Conservation (phyloP, 257 asterid genomes). For the Vinca minor region DNA sequence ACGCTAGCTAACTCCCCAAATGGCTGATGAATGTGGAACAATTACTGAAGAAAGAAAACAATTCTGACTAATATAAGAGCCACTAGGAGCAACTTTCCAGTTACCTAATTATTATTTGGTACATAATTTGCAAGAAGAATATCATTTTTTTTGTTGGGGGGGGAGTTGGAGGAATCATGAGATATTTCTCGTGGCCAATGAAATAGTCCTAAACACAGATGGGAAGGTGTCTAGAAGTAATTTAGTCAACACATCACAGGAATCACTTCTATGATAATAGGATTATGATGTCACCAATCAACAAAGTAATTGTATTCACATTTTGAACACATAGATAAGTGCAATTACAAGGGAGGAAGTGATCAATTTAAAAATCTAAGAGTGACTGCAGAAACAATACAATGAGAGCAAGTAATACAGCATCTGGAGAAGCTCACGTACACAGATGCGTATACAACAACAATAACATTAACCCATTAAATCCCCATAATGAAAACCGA, state of each 20-base stretch:
- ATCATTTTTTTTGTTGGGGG: neutral
- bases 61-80: neutral
- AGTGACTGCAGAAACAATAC: neutral
- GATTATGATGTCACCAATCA: neutral
- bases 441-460: too few species aligned
- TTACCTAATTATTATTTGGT: neutral
- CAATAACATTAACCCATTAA: too few species aligned
- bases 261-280: neutral
- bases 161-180: neutral
- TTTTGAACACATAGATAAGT: neutral
- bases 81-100: neutral
- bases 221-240: neutral
- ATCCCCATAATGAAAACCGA: too few species aligned
- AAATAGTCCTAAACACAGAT: neutral
- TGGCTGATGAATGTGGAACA: neutral
- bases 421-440: too few species aligned
- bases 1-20: neutral
- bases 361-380: neutral
- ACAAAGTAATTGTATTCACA: neutral
- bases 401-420: neutral
- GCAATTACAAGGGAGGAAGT: neutral
- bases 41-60: too few species aligned
- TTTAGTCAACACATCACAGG: neutral
- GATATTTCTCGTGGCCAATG: neutral
- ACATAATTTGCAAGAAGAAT: neutral